These are phyloP conservation scores for Coffea canephora DNA, from an alignment of 257 asterid genomes.

Conservation along the genomic window DNA sequence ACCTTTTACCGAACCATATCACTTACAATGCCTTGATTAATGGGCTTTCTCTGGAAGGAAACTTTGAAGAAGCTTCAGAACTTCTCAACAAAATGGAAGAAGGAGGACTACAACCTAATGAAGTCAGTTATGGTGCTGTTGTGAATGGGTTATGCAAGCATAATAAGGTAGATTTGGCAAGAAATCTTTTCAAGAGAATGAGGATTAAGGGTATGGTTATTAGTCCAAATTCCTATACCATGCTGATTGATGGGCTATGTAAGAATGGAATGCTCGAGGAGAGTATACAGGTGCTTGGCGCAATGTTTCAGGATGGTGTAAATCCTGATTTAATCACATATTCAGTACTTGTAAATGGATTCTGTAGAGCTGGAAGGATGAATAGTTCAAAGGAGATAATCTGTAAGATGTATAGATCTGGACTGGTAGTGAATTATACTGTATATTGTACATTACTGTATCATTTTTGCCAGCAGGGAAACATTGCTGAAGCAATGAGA, in stretches of 20 bases:
- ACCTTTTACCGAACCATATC: conserved; percentile 55
- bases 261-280: conserved; percentile 54
- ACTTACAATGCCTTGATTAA: conserved; percentile 74
- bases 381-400: conserved; percentile 53
- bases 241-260: conserved; percentile 62
- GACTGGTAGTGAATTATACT: conserved; percentile 46
- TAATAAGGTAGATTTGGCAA: conserved; percentile 61
- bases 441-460: conserved; percentile 59
- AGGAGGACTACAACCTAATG: conserved; percentile 56
- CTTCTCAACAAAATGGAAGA: conserved; percentile 63
- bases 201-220: conserved; percentile 44
- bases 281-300: conserved; percentile 43
- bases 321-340: conserved; percentile 67
- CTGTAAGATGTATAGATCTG: conserved; percentile 59
- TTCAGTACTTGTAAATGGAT: conserved; percentile 81
- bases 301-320: conserved; percentile 46
- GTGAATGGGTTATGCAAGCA: conserved; percentile 76
- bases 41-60: conserved; percentile 67
- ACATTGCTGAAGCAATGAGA: conserved; percentile 48
- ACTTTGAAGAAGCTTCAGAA: conserved; percentile 53
- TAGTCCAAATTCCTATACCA: conserved; percentile 52
- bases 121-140: conserved; percentile 71
- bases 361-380: conserved; percentile 61
- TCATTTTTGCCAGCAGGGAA: conserved; percentile 63
- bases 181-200: conserved; percentile 48